These are phyloP conservation scores for Fibroporia radiculosa DNA, from an alignment of 768 basidiomycete species.

Conservation along the genomic window DNA sequence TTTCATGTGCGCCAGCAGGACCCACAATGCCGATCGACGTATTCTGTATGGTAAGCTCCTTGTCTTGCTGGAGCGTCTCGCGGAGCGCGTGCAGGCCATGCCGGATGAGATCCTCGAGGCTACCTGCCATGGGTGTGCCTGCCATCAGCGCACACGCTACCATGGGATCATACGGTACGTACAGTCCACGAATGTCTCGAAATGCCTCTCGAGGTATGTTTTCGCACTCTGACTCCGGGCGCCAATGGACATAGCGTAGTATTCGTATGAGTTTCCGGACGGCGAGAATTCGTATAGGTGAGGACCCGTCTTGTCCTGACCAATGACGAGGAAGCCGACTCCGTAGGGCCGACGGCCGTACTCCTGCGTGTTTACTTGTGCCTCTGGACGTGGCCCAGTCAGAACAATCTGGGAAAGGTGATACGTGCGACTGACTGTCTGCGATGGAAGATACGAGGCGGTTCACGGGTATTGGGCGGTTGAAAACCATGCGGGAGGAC, in stretches of 20 bases:
- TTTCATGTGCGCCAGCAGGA: conserved; percentile 53
- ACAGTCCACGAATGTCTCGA: conserved; percentile 83
- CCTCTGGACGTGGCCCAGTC: conserved; percentile 46
- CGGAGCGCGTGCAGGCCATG: conserved; percentile 94
- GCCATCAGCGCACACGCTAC: not conserved
- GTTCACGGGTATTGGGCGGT: conserved; percentile 89
- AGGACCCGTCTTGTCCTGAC: conserved; percentile 92
- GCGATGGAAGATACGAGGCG: conserved; percentile 90
- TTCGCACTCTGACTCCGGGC: conserved; percentile 97
- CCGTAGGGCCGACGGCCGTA: conserved; percentile 97
- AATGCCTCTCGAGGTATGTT: conserved; percentile 96
- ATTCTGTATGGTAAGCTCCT: conserved; percentile 87
- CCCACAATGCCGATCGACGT: conserved; percentile 94
- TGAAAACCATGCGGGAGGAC: conserved; percentile 91
- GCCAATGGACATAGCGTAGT: conserved; percentile 97
- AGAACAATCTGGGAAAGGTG: not conserved
- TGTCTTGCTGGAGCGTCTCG: conserved; percentile 98
- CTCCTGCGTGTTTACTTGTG: conserved; percentile 97
- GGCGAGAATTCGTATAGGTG: conserved; percentile 99
- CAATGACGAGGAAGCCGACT: conserved; percentile 97
- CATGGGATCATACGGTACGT: conserved; percentile 24
- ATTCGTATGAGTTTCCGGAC: conserved; percentile 94
- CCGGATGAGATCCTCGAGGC: conserved; percentile 79
- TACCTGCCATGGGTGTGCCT: conserved; percentile 38
- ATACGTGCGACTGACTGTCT: conserved; percentile 63